These are phyloP conservation scores for Tetrapisispora iriomotensis DNA, from an alignment of 805 yeast genomes.

Conservation along the genomic window DNA sequence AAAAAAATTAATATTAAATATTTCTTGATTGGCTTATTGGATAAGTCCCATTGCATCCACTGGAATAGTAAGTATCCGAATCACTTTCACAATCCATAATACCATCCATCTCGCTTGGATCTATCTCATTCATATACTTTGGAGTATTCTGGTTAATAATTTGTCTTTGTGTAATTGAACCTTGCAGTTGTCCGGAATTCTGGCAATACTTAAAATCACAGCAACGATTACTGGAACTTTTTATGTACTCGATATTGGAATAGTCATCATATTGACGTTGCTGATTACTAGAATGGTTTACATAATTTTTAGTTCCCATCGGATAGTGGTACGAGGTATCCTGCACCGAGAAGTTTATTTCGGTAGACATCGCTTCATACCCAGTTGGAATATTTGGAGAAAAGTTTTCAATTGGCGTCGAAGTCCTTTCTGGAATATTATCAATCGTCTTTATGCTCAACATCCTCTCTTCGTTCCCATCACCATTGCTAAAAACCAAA, in stretches of 20 bases:
- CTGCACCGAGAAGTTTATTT: too few species aligned
- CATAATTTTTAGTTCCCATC: too few species aligned
- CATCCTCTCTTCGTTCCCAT: neutral
- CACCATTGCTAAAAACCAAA: neutral
- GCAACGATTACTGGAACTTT: neutral
- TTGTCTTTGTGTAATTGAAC: neutral
- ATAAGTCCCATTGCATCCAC: conserved; percentile 24
- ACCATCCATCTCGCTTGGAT: neutral
- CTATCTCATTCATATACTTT: neutral
- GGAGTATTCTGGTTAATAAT: neutral
- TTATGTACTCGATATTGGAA: too few species aligned
- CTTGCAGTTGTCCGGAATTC: neutral
- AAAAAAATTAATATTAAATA: neutral
- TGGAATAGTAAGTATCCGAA: conserved; percentile 12
- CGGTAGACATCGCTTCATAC: too few species aligned
- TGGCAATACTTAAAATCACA: conserved; percentile 3
- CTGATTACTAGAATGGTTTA: too few species aligned
- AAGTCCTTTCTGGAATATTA: neutral
- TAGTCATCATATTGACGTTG: too few species aligned
- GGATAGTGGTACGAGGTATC: too few species aligned
- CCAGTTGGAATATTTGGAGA: too few species aligned
- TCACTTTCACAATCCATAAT: neutral
- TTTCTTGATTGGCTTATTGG: neutral
- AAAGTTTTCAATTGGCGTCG: conserved; percentile 1
- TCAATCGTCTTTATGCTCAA: too few species aligned